These are phyloP conservation scores for Panus rudis DNA, from an alignment of 768 basidiomycete species.

Conservation along the genomic window DNA sequence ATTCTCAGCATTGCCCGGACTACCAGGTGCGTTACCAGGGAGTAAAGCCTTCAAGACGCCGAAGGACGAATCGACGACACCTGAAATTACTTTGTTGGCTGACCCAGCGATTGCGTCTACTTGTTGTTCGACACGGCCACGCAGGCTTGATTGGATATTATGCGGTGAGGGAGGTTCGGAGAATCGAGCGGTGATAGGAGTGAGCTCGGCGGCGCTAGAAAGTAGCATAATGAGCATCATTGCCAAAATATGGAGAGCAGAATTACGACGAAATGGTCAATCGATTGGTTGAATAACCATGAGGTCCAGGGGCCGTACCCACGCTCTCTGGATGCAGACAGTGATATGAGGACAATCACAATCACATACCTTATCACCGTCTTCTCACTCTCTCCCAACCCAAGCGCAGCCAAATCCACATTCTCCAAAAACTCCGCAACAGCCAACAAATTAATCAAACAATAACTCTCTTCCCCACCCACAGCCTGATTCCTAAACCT, in stretches of 20 bases:
- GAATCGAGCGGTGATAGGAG: conserved; percentile 62
- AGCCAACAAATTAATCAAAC: conserved; percentile 89
- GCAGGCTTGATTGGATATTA: conserved; percentile 48
- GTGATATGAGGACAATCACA: background rate
- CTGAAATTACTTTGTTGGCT: conserved; percentile 70
- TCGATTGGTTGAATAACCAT: background rate
- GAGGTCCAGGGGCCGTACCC: background rate
- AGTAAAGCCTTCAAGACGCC: conserved; percentile 78
- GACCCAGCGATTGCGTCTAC: conserved; percentile 77
- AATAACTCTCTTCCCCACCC: conserved; percentile 85
- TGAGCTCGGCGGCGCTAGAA: conserved; percentile 65
- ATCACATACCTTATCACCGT: conserved; percentile 47
- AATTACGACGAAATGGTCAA: conserved; percentile 4
- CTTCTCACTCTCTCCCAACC: conserved; percentile 51
- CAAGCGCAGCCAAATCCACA: conserved; percentile 74
- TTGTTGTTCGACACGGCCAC: conserved; percentile 72
- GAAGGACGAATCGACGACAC: conserved; percentile 87
- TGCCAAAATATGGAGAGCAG: background rate
- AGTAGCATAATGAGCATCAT: conserved; percentile 1
- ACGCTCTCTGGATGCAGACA: background rate
- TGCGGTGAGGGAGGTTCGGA: conserved; percentile 37
- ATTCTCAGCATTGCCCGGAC: conserved; percentile 15
- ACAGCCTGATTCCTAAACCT: conserved; percentile 50
- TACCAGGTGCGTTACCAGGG: conserved; percentile 34
- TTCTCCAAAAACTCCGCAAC: conserved; percentile 95